These are phyloP conservation scores for Arabis hirsuta DNA, from an alignment of 345 rosid species.

Conservation along the genomic window DNA sequence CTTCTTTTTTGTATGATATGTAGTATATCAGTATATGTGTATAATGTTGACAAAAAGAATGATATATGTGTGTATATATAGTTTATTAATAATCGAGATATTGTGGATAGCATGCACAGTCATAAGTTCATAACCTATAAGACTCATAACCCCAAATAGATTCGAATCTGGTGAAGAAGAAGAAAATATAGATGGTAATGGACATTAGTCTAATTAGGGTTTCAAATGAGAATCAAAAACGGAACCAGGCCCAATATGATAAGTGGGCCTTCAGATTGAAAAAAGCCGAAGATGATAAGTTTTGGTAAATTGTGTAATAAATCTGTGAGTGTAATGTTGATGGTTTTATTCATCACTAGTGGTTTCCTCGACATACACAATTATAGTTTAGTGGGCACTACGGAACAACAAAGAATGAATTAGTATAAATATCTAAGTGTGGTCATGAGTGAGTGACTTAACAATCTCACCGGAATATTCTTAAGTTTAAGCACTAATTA, in stretches of 20 bases:
- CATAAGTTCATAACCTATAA: too few species aligned
- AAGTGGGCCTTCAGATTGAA: background rate
- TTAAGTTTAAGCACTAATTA: background rate
- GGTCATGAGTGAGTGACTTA: background rate
- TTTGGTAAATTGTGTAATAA: too few species aligned
- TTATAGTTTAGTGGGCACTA: background rate
- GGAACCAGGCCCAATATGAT: background rate
- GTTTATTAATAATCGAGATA: too few species aligned
- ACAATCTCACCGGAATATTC: slow-evolving; percentile 7
- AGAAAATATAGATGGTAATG: background rate
- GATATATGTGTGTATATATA: too few species aligned
- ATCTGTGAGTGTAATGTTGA: too few species aligned
- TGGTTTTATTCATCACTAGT: too few species aligned
- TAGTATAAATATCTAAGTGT: background rate
- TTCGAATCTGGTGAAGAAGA: background rate
- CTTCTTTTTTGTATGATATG: too few species aligned
- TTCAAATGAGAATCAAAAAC: background rate
- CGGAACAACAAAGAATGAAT: background rate
- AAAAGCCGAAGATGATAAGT: background rate
- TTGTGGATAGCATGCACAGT: too few species aligned
- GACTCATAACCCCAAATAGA: background rate
- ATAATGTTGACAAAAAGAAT: too few species aligned
- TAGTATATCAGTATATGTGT: too few species aligned
- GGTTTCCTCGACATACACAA: too few species aligned
- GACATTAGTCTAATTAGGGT: background rate